Evolutionary conservation across 495 filamentous ascomycete species (phyloP), one percentile per base, ranked within the genome.

Genomic region (Hypoxylon intermedium): DNA sequence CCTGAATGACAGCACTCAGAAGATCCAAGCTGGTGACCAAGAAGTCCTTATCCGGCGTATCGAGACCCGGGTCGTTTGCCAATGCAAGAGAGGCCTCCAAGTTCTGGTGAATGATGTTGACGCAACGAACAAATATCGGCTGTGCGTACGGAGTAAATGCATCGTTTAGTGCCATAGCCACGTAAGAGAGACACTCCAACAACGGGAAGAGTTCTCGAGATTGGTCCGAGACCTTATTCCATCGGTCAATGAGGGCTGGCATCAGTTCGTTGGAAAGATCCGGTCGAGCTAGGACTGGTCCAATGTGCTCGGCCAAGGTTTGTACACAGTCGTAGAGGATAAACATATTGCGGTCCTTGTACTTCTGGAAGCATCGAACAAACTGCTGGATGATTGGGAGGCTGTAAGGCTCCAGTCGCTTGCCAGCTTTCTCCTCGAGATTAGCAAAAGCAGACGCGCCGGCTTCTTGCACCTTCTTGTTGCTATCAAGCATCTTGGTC

Each of bases 341-440:
- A 77, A 93, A 97, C 86, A 97, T 97, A 78, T 99, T 99, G 45
- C 91, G 86, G 72, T 98, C 93, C 79, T 99, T 97, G 83, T 98
- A 99, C 72, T 88, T 90, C 20, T 75, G 81, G 76, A 99, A 98
- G 72, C 95, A 98, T 55, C 83, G 77, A 34, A 96, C 93, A 67
- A 92, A 98, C 72, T 98, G 95, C 36, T 84, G 86, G 44, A 98
- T 85, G 63, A 99, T 99, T 23, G 91, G 90, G 42, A 87, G 82
- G 69, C 90, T 93, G 75, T 95, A 98, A 5, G 89, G 89, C 48
- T 86, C 85, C 54, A 99, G 72, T 58, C 85, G 78, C 47, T 85
- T 85, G 23, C 90, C 89, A 0, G 94, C 91, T 71, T 95, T 93
- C 76, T 99, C 94, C 70, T 97, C 93, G 40, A 99, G 82, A 65